Conservation (phyloP, 1,284 basidiomycete species). For the Phenoliferia sp. region DNA sequence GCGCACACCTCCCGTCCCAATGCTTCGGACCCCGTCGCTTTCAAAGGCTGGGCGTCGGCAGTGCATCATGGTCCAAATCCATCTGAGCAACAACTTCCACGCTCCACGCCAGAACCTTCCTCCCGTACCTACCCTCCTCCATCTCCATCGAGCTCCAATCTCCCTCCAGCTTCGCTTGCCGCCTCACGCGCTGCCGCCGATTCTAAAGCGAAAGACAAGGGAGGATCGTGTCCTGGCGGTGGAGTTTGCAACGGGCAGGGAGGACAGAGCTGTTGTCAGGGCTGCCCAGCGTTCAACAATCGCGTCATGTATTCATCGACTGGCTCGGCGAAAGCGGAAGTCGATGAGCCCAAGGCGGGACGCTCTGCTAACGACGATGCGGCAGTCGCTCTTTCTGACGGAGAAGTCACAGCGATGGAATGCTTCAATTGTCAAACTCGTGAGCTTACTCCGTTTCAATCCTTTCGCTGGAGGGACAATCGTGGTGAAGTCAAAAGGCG, state of each 20-base stretch:
- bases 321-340: conserved; percentile 1
- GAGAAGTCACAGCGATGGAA: conserved; percentile 31
- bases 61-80: background rate
- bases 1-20: background rate
- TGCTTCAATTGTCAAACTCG: conserved; percentile 38
- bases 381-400: background rate
- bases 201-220: background rate
- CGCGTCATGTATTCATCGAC: conserved; percentile 32
- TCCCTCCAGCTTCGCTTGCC: background rate
- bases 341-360: background rate
- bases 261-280: conserved; percentile 80
- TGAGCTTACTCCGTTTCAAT: conserved; percentile 1
- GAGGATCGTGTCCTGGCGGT: conserved; percentile 83
- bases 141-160: background rate
- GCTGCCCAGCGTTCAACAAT: conserved; percentile 93
- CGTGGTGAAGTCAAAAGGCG: too few relatives aligned
- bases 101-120: background rate
- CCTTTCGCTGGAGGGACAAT: background rate
- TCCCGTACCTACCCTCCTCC: too few relatives aligned
- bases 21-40: background rate
- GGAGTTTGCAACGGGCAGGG: conserved; percentile 92
- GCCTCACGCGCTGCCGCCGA: background rate
- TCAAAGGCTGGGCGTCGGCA: background rate
- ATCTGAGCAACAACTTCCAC: background rate
- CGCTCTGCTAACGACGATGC: background rate